Percentiles rank a stretch among this genome's conserved stretches.
Conservation (phyloP, 2,329 filamentous ascomycete genomes). For the Exophiala sideris region DNA sequence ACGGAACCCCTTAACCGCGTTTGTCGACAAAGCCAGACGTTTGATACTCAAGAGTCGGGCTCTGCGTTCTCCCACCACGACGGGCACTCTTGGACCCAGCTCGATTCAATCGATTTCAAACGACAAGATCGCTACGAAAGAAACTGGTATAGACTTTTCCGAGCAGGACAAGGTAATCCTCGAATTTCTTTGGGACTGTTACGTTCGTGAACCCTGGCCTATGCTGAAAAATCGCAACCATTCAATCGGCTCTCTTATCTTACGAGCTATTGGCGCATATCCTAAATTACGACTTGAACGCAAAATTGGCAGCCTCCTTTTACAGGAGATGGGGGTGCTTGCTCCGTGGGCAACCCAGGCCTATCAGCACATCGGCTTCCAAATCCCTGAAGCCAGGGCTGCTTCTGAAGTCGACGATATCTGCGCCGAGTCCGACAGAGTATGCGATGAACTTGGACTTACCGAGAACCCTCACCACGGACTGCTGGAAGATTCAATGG, state of each 20-base stretch:
- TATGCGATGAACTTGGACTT: conserved; percentile 29
- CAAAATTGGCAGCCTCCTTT: conserved; percentile 46
- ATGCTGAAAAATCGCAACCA: conserved; percentile 30
- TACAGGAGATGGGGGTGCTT: conserved; percentile 62
- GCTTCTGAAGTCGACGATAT: conserved; percentile 33
- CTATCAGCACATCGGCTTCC: conserved; percentile 15
- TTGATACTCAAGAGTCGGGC: conserved; percentile 42
- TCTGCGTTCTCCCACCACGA: conserved; percentile 41
- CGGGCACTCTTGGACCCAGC: conserved; percentile 43
- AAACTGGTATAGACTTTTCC: conserved; percentile 43
- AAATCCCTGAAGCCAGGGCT: conserved; percentile 13
- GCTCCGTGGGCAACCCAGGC: conserved; percentile 53
- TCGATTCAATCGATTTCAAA: conserved; percentile 31
- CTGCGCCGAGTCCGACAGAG: conserved; percentile 33
- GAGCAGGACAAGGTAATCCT: conserved; percentile 52
- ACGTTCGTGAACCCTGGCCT: conserved; percentile 45
- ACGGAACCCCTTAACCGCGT: conserved; percentile 41
- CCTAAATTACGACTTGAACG: conserved; percentile 37
- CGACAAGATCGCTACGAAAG: conserved; percentile 24
- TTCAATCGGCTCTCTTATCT: conserved; percentile 50
- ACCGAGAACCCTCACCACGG: conserved; percentile 31
- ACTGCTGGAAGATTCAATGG: conserved; percentile 50
- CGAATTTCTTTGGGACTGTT: conserved; percentile 36
- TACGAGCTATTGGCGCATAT: conserved; percentile 58
- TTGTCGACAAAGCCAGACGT: conserved; percentile 43